Evolutionary conservation across 495 filamentous ascomycete species (phyloP).

Genomic region (Xylaria venustula): DNA sequence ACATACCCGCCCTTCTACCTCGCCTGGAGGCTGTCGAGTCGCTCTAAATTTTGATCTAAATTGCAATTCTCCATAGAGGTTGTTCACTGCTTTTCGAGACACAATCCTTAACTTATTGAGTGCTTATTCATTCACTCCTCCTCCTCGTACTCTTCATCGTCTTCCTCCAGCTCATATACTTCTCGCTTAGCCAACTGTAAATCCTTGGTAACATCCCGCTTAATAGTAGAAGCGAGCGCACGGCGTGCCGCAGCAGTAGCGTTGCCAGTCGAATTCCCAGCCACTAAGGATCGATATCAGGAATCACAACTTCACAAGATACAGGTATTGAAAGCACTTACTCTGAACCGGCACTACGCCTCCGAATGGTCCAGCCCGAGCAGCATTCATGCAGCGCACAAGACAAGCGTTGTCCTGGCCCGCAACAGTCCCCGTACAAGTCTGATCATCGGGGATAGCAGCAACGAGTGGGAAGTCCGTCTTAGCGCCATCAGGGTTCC

Average conservation of each 20-base stretch:
- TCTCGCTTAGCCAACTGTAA: slow-evolving; percentile 6
- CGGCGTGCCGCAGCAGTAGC: slow-evolving; percentile 18
- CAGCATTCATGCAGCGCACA: slow-evolving; percentile 51
- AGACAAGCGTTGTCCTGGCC: slow-evolving; percentile 52
- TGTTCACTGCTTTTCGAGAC: neutral
- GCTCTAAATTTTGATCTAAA: too few species aligned
- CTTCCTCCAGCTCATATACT: neutral
- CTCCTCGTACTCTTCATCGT: neutral
- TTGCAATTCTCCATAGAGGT: too few species aligned
- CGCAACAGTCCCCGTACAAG: slow-evolving; percentile 53
- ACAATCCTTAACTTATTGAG: neutral
- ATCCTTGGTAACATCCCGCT: slow-evolving; percentile 8
- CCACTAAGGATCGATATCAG: slow-evolving; percentile 17
- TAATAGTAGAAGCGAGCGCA: slow-evolving; percentile 17
- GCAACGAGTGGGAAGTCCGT: slow-evolving; percentile 46
- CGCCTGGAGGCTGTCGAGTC: too few species aligned
- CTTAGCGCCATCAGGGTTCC: slow-evolving; percentile 30
- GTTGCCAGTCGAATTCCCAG: slow-evolving; percentile 8
- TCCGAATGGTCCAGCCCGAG: slow-evolving; percentile 52
- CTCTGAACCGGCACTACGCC: slow-evolving; percentile 54
- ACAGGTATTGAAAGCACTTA: slow-evolving; percentile 4
- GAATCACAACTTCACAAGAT: neutral
- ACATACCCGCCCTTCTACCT: too few species aligned
- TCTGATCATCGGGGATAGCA: slow-evolving; percentile 45
- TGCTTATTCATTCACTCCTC: neutral